phyloP scores from a whole-genome alignment of 169 alveolate species.

The Plasmodium vinckei region DNA sequence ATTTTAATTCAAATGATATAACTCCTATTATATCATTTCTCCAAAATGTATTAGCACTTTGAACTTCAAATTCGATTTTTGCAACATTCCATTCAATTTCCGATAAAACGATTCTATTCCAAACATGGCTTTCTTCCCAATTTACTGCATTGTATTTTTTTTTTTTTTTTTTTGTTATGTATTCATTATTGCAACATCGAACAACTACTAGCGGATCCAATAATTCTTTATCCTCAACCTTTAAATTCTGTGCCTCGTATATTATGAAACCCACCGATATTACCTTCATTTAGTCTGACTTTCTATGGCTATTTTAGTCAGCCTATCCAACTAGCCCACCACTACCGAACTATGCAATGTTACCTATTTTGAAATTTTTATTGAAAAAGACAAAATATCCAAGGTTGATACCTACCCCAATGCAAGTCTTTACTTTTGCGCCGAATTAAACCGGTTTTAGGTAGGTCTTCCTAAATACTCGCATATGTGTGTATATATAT shows the following conservation, averaged over 20 bases:
- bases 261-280: constrained; percentile 89
- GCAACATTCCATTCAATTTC: constrained; percentile 91
- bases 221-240: constrained; percentile 81
- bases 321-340: too few species aligned
- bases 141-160: constrained; percentile 89
- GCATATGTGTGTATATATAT: too few species aligned
- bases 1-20: constrained; percentile 88
- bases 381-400: too few species aligned
- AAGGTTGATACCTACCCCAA: too few species aligned
- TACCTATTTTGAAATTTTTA: too few species aligned
- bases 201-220: constrained; percentile 91
- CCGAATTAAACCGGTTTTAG: too few species aligned
- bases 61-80: constrained; percentile 92
- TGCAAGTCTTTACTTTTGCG: too few species aligned
- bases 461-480: too few species aligned
- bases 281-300: constrained; percentile 76
- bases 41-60: constrained; percentile 93
- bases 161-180: constrained; percentile 87
- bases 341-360: too few species aligned
- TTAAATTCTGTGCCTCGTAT: constrained; percentile 88
- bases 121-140: constrained; percentile 92
- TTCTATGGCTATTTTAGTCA: background rate
- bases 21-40: constrained; percentile 90
- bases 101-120: constrained; percentile 90
- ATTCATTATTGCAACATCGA: constrained; percentile 92